Evolutionary conservation across 352 stramenopile species (phyloP), one percentile per base, ranked within the genome.

Genomic region (Pythium pyrilobum): DNA sequence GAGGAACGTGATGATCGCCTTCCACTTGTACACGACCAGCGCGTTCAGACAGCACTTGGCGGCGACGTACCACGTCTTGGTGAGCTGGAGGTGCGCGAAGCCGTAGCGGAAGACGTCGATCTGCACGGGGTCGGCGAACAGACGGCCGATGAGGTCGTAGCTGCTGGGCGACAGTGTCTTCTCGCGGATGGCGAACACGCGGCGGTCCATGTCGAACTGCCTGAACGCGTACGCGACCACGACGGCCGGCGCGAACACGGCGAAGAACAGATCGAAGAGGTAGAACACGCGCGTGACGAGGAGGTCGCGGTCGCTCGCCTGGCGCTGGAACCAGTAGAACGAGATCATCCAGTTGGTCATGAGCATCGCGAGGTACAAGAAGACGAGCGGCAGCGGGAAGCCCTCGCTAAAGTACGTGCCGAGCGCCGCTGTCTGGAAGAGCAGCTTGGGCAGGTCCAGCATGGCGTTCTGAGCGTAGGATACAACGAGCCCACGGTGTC

Each of bases 231-330:
- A 71, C 0, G 15, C 28, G 28, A 67, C 28, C 34, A 71, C 53
- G 13, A 68, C 18, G 4, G 67, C 39, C 5, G 64, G 64, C 7
- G 64, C 58, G 27, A 68, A 71, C 16, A 65, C 64, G 9, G 64
- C 61, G 25, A 71, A 71, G 49, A 71, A 71, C n/a, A 71, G 56
- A 37, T 71, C 64, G 10, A 64, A 64, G 11, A 67, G 39, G 15
- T 61, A 45, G 11, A 65, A 60, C 2, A 71, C 28, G 16, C 63
- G 52, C 8, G 45, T 51, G 37, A 64, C 34, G 27, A 59, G 20
- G 23, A 62, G 40, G 8, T 43, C n/a, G 15, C 34, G 57, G 20
- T 71, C 49, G 1, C 21, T 29, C n/a, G 36, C 25, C 10, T 51
- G 29, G 1, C 52, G 42, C 42, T 65, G 58, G 53, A 71, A 71